Evolutionary conservation across 495 filamentous ascomycete species (phyloP).

Genomic region (Venustampulla echinocandica): DNA sequence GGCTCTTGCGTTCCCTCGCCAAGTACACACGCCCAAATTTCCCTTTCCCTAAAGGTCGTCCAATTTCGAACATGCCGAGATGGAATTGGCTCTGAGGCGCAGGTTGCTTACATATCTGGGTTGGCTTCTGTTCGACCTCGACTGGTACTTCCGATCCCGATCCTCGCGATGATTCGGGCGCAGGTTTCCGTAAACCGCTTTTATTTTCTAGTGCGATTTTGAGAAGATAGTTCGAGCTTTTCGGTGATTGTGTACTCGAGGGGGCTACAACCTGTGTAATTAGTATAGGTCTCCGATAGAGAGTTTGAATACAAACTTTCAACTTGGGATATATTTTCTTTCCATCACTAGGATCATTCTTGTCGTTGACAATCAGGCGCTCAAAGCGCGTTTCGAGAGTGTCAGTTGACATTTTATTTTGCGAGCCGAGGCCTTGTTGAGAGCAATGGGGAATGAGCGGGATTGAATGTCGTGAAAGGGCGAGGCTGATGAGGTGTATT

Average conservation of each 20-base stretch:
- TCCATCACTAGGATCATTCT: neutral
- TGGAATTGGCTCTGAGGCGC: slow-evolving; percentile 63
- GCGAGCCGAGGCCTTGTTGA: too few species aligned
- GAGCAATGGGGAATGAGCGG: too few species aligned
- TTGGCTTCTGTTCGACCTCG: slow-evolving; percentile 2
- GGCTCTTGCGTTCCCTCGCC: slow-evolving; percentile 73
- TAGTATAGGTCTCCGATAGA: neutral
- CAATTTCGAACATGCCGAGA: slow-evolving; percentile 97
- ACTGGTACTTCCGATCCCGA: slow-evolving; percentile 41
- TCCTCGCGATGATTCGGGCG: slow-evolving; percentile 54
- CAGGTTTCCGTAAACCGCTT: slow-evolving; percentile 40
- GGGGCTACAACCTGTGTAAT: neutral
- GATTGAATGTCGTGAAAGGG: too few species aligned
- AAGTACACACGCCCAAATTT: slow-evolving; percentile 95
- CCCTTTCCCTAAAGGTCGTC: slow-evolving; percentile 87
- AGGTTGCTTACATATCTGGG: slow-evolving; percentile 31
- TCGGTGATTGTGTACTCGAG: neutral
- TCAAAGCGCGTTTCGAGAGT: neutral
- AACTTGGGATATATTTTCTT: neutral
- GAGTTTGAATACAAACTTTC: neutral
- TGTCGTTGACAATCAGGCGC: neutral
- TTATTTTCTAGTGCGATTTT: slow-evolving; percentile 1
- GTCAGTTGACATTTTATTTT: neutral
- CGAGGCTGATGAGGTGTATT: too few species aligned
- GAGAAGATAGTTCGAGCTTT: neutral